Conservation (phyloP, 176 grass and related monocot species). For the Cocos nucifera region DNA sequence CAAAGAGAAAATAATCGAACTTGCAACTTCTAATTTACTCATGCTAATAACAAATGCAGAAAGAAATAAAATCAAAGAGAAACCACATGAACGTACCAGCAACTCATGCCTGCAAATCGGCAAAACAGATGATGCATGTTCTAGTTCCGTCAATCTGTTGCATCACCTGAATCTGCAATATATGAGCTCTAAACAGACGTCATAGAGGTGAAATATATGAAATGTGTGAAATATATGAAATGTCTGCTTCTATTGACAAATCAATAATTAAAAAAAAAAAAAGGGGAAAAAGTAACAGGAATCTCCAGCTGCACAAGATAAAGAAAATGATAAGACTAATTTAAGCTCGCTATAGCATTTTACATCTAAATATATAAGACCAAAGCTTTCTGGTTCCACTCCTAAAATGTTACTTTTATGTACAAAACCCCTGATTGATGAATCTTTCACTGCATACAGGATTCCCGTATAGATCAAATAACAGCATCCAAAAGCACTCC, state of each 20-base stretch:
- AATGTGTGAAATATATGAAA: no score
- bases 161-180: no score
- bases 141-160: no score
- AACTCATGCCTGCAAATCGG: no score
- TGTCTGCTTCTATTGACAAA: background rate
- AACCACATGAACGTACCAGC: no score
- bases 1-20: no score
- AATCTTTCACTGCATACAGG: background rate
- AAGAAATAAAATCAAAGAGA: no score
- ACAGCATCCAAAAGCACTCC: conserved; percentile 6
- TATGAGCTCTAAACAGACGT: no score
- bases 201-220: no score
- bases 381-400: conserved; percentile 40
- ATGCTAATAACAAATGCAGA: no score
- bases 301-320: conserved; percentile 8
- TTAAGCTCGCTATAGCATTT: conserved; percentile 54
- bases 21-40: no score
- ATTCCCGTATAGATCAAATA: background rate
- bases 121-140: no score
- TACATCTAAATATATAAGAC: conserved; percentile 47
- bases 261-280: background rate
- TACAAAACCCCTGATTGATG: conserved; percentile 3
- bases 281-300: background rate
- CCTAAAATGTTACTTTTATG: conserved; percentile 22
- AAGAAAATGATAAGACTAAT: conserved; percentile 24